Percentiles rank a stretch among this genome's conserved stretches.
Evolutionary conservation across 2,329 filamentous ascomycete genomes (phyloP).

Genomic region (Aureobasidium pullulans): DNA sequence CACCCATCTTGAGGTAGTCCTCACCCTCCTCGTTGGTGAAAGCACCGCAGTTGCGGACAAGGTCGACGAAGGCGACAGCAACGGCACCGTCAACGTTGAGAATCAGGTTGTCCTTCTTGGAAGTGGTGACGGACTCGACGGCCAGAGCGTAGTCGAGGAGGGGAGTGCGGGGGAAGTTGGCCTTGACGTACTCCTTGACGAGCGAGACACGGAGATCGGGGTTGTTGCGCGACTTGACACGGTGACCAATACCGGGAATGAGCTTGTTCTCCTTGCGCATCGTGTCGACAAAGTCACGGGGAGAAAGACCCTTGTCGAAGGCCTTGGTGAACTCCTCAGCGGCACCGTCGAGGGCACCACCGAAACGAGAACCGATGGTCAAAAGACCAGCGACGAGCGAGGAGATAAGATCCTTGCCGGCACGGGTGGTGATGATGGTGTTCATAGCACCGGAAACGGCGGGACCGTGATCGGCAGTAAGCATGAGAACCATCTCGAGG

Average conservation of each 20-base stretch:
- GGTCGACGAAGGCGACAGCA: constrained; percentile 96
- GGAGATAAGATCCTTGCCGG: constrained; percentile 96
- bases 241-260: constrained; percentile 97
- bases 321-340: constrained; percentile 98
- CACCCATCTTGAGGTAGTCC: constrained; percentile 98
- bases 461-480: constrained; percentile 97
- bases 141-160: constrained; percentile 97
- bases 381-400: constrained; percentile 92
- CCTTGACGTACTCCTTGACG: constrained; percentile 96
- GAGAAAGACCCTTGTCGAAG: constrained; percentile 95
- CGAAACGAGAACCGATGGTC: constrained; percentile 96
- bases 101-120: constrained; percentile 99
- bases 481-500: constrained; percentile 99
- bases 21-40: constrained; percentile 95
- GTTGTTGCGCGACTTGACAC: constrained; percentile 99
- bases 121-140: constrained; percentile 95
- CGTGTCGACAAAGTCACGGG: constrained; percentile 95
- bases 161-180: constrained; percentile 97
- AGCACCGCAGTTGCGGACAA: constrained; percentile 94
- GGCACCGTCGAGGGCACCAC: constrained; percentile 94
- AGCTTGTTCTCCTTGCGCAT: constrained; percentile 99
- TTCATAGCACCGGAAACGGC: constrained; percentile 99
- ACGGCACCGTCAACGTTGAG: constrained; percentile 98
- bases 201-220: constrained; percentile 98
- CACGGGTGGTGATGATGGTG: constrained; percentile 99